A percentile compares a stretch with the other conserved stretches of the same genome.
These are phyloP conservation scores for Trypanosoma congolense DNA, from an alignment of 208 protist species.

Conservation along the genomic window DNA sequence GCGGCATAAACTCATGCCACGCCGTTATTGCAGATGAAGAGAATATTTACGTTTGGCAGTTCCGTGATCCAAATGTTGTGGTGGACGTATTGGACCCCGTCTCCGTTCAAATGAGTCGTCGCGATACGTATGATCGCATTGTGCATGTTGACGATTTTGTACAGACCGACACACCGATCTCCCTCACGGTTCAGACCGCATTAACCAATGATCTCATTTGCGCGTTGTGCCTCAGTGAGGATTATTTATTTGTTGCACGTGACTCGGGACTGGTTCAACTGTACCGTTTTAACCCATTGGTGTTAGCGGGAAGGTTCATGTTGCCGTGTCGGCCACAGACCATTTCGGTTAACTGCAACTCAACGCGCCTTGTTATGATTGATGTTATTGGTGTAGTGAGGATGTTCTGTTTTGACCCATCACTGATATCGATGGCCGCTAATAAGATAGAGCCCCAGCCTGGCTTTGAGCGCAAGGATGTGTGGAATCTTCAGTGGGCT, in stretches of 20 bases:
- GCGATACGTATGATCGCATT: constrained; percentile 60
- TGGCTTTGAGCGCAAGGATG: constrained; percentile 91
- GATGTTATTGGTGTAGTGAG: constrained; percentile 87
- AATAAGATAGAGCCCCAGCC: constrained; percentile 45
- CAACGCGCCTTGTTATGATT: constrained; percentile 82
- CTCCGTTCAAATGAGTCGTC: constrained; percentile 75
- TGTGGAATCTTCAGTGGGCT: constrained; percentile 93
- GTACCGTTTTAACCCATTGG: constrained; percentile 83
- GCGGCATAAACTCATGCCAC: constrained; percentile 89
- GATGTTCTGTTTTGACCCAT: constrained; percentile 54
- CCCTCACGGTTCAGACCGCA: constrained; percentile 51
- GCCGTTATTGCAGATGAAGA: constrained; percentile 90
- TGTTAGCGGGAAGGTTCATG: constrained; percentile 74
- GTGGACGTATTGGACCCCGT: constrained; percentile 82
- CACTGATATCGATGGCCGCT: constrained; percentile 57
- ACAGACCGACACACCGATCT: constrained; percentile 41
- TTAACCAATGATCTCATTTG: constrained; percentile 91
- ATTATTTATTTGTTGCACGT: constrained; percentile 79
- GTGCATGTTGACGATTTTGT: constrained; percentile 92
- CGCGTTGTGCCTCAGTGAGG: constrained; percentile 76
- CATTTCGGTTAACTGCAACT: constrained; percentile 90
- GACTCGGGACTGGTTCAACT: constrained; percentile 87
- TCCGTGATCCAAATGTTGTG: constrained; percentile 70
- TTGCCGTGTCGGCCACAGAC: constrained; percentile 74
- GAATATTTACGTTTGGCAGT: constrained; percentile 95